Percentiles rank a stretch among this genome's conserved stretches.
These are phyloP conservation scores for Trypanosoma grayi DNA, from an alignment of 208 protist species.

Conservation along the genomic window DNA sequence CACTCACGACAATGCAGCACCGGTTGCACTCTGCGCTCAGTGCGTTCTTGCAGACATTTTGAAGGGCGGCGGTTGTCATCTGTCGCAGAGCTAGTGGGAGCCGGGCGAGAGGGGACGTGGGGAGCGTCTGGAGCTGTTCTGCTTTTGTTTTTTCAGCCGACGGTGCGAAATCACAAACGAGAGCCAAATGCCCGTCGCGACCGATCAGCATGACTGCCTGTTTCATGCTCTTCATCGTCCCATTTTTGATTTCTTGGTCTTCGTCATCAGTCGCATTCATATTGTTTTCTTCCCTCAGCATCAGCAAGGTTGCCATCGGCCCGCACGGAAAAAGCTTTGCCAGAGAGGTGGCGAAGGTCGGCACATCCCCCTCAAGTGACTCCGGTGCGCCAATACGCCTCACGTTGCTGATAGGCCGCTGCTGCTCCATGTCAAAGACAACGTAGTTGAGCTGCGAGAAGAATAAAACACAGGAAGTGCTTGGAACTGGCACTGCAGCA, in stretches of 20 bases:
- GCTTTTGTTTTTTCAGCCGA: background rate
- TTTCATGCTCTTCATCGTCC: background rate
- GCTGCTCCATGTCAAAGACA: slow-evolving; percentile 45
- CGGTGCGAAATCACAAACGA: slow-evolving; percentile 9
- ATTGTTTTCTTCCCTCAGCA: background rate
- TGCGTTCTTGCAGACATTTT: slow-evolving; percentile 8
- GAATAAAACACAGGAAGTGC: slow-evolving; percentile 50
- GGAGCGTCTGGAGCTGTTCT: slow-evolving; percentile 2
- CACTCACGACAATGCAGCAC: slow-evolving; percentile 9
- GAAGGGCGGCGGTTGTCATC: slow-evolving; percentile 23
- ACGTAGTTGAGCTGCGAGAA: slow-evolving; percentile 57
- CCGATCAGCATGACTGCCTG: slow-evolving; percentile 25
- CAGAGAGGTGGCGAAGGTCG: slow-evolving; percentile 11
- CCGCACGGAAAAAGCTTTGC: slow-evolving; percentile 28
- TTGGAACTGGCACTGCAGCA: slow-evolving; percentile 39
- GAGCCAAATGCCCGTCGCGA: slow-evolving; percentile 18
- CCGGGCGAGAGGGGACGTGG: slow-evolving; percentile 1
- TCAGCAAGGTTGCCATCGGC: slow-evolving; percentile 28
- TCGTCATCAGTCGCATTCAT: background rate
- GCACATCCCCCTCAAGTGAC: background rate
- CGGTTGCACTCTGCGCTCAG: slow-evolving; percentile 15
- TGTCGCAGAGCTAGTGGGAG: slow-evolving; percentile 25
- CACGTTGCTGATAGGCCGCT: slow-evolving; percentile 11
- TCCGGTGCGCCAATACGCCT: slow-evolving; percentile 9
- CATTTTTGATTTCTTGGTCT: background rate